Base-by-base conservation (phyloP, 169 alveolate species). In the Plasmodium inui region DNA sequence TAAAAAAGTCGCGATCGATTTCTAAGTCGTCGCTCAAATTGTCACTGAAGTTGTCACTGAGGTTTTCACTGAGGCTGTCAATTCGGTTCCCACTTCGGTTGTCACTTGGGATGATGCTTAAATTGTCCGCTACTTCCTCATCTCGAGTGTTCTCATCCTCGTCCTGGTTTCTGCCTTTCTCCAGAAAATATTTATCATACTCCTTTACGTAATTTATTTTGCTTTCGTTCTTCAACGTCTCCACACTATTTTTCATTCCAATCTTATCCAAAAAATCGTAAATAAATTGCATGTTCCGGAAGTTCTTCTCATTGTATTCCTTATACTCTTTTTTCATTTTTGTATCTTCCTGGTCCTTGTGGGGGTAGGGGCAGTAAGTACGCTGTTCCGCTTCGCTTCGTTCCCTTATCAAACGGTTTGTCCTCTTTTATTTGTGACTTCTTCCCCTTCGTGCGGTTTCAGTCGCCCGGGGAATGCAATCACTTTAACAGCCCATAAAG, bases 181-280 rank as follows among this genome's bases (percentile, higher is more conserved):
- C 84, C 22, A 88, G 61, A 53, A 83, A 67, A 88, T 88, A 88
- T 8, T 53, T 28, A 53, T 76, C 94, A 79, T 88, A 88, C 12
- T 79, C 89, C 57, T 67, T 57, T 61, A 88, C 78, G 82, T 76
- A 88, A 88, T 88, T 80, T 39, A 88, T 88, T 79, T 88, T 88
- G 70, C 94, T 88, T 67, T 88, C 94, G 19, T 88, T 88, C 82
- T 61, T 88, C 57, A 88, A 50, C 17, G 71, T 90, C 30, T 80
- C 55, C 41, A 88, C 39, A 67, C 94, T 88, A 37, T 79, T 88
- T 61, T 88, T 67, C 94, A 88, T 88, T 88, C 94, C 94, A 57
- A 57, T 39, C 53, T 76, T 79, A 28, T 88, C 83, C 83, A 88
- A 67, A 67, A 88, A 88, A 79, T 88, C 94, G 78, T 88, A 88